Conservation (phyloP, 2,329 filamentous ascomycete genomes). For the Penicillium digitatum region DNA sequence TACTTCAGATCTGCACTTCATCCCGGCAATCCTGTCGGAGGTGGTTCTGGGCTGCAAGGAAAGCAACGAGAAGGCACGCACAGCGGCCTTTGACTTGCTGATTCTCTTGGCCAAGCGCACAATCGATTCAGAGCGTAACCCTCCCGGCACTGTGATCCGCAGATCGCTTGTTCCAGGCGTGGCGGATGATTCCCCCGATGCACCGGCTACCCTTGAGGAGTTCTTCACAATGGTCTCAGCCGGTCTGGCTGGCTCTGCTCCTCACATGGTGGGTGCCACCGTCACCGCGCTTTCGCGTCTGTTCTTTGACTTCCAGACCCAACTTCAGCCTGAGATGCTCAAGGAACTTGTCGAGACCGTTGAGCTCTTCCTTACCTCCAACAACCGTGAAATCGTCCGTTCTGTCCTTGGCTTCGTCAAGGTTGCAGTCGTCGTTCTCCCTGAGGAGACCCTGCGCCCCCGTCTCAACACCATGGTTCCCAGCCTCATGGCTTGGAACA, state of each 20-base stretch:
- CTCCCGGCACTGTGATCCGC: conserved; percentile 67
- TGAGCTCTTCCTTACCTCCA: conserved; percentile 91
- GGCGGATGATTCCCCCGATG: conserved; percentile 72
- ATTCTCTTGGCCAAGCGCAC: conserved; percentile 85
- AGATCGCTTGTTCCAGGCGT: conserved; percentile 86
- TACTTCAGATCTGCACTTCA: conserved; percentile 78
- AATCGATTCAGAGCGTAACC: conserved; percentile 56
- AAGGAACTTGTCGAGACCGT: conserved; percentile 88
- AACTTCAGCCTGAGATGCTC: conserved; percentile 65
- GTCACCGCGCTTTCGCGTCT: conserved; percentile 92
- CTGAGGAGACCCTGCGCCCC: conserved; percentile 71
- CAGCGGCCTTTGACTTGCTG: conserved; percentile 82
- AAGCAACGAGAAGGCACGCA: conserved; percentile 90
- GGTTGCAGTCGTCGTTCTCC: conserved; percentile 83
- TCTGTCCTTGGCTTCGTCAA: conserved; percentile 96
- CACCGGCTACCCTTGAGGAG: conserved; percentile 80
- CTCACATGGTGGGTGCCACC: conserved; percentile 97
- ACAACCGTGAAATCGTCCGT: conserved; percentile 94
- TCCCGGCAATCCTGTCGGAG: conserved; percentile 84
- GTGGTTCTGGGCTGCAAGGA: conserved; percentile 97
- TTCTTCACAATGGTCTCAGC: conserved; percentile 98
- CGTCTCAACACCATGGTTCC: conserved; percentile 74
- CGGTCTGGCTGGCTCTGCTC: conserved; percentile 84
- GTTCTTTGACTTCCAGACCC: conserved; percentile 80
- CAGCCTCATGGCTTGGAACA: conserved; percentile 91